phyloP scores from a whole-genome alignment of 1,139 yeast genomes.

The Lodderomyces pseudojiufengensis region DNA sequence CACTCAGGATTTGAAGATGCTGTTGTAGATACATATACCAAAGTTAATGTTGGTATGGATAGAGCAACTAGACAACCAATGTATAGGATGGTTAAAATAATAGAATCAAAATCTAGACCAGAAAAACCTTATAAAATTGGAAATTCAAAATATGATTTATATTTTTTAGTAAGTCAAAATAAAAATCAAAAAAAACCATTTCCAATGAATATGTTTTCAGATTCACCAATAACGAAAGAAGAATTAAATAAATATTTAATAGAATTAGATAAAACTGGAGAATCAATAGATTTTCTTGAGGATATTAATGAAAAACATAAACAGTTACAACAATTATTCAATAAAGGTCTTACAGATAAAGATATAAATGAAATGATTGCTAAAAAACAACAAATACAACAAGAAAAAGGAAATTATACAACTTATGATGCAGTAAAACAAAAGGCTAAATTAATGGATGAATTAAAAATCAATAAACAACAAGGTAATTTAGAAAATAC shows the following conservation, averaged over 20 bases:
- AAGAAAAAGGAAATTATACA: slow-evolving; percentile 28
- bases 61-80: slow-evolving; percentile 58
- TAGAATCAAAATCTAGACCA: slow-evolving; percentile 50
- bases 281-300: slow-evolving; percentile 60
- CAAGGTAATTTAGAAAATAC: slow-evolving; percentile 52
- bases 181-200: slow-evolving; percentile 62
- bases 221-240: slow-evolving; percentile 59
- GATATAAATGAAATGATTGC: slow-evolving; percentile 79
- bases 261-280: slow-evolving; percentile 57
- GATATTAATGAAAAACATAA: slow-evolving; percentile 64
- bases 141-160: slow-evolving; percentile 53
- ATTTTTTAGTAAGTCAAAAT: slow-evolving; percentile 66
- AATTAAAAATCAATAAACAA: slow-evolving; percentile 72
- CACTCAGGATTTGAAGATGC: slow-evolving; percentile 75
- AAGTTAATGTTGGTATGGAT: slow-evolving; percentile 75
- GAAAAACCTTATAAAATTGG: slow-evolving; percentile 59
- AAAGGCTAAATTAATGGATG: slow-evolving; percentile 70
- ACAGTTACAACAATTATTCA: slow-evolving; percentile 59
- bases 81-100: slow-evolving; percentile 82
- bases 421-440: slow-evolving; percentile 74
- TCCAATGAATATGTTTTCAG: slow-evolving; percentile 77
- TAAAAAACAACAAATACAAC: slow-evolving; percentile 58
- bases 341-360: slow-evolving; percentile 64
- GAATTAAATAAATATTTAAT: slow-evolving; percentile 71
- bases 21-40: slow-evolving; percentile 71